phyloP scores from a whole-genome alignment of 805 yeast genomes.

The Maudiozyma turicensis region DNA sequence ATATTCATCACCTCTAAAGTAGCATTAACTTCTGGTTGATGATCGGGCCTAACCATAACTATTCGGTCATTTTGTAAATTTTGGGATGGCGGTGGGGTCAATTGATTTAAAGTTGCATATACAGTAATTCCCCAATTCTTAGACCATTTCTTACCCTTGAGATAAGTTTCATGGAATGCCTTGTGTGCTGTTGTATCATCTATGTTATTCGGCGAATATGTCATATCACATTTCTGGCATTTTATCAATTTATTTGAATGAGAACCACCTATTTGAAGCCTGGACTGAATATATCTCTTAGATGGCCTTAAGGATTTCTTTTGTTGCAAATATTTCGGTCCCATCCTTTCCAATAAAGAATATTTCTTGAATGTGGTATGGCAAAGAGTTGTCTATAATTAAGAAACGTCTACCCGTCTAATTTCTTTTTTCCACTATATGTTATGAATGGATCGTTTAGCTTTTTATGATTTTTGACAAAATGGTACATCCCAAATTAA shows the following conservation, averaged over 20 bases:
- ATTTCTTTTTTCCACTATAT: too few relatives aligned
- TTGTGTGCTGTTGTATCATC: conserved; percentile 31
- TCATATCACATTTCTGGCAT: conserved; percentile 24
- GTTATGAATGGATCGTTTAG: too few relatives aligned
- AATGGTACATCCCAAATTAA: too few relatives aligned
- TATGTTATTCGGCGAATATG: conserved; percentile 13
- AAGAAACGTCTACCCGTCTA: too few relatives aligned
- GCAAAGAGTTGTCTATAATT: too few relatives aligned
- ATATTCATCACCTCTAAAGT: conserved; percentile 37
- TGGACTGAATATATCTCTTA: conserved; percentile 12
- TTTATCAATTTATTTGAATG: conserved; percentile 4
- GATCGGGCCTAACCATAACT: conserved; percentile 29
- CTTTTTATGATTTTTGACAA: too few relatives aligned
- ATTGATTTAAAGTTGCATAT: not conserved
- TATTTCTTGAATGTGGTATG: too few relatives aligned
- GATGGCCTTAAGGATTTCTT: not conserved
- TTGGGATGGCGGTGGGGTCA: conserved; percentile 11
- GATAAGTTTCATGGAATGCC: conserved; percentile 40
- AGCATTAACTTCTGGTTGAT: conserved; percentile 27
- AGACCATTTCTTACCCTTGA: conserved; percentile 44
- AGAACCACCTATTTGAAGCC: conserved; percentile 9
- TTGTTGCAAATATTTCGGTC: not conserved
- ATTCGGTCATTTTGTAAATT: conserved; percentile 20
- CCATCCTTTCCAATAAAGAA: not conserved
- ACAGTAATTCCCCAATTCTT: conserved; percentile 28